Percentiles rank a stretch among this genome's conserved stretches.
phyloP scores from a whole-genome alignment of 2,329 filamentous ascomycete genomes.

The Hirsutella thompsonii region DNA sequence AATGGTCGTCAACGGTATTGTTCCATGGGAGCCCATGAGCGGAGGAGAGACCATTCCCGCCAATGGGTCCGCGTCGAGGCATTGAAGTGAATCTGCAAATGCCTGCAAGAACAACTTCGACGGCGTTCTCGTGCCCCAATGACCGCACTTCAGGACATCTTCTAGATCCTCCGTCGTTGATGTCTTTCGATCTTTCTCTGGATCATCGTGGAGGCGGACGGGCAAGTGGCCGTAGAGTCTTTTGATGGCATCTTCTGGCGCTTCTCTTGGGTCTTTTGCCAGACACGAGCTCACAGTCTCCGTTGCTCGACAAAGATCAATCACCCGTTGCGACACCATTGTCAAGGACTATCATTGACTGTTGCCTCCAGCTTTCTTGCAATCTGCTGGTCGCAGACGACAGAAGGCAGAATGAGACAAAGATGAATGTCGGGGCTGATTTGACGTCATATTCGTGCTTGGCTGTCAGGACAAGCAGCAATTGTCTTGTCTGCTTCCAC shows the following conservation, averaged over 20 bases:
- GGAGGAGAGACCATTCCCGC: conserved; percentile 39
- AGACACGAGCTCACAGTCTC: not conserved
- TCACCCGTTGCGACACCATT: not conserved
- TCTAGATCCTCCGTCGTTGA: not conserved
- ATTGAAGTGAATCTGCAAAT: conserved; percentile 50
- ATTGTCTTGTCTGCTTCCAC: no score
- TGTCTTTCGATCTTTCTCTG: not conserved
- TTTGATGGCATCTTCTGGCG: not conserved
- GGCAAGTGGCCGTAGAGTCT: not conserved
- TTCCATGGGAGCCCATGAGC: conserved; percentile 42
- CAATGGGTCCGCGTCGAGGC: conserved; percentile 36
- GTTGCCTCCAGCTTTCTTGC: no score
- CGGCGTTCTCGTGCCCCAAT: not conserved
- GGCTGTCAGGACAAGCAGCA: no score
- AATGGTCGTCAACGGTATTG: conserved; percentile 56
- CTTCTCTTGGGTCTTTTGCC: not conserved
- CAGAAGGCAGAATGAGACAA: no score
- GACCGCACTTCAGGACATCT: not conserved
- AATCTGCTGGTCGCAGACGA: no score
- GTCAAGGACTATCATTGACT: not conserved
- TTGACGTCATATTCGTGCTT: no score
- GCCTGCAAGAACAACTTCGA: conserved; percentile 51
- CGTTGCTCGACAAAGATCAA: not conserved
- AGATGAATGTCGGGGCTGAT: no score
- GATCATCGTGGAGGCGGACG: not conserved